These are phyloP conservation scores for Lantana camara DNA, from an alignment of 257 asterid species.

Conservation along the genomic window DNA sequence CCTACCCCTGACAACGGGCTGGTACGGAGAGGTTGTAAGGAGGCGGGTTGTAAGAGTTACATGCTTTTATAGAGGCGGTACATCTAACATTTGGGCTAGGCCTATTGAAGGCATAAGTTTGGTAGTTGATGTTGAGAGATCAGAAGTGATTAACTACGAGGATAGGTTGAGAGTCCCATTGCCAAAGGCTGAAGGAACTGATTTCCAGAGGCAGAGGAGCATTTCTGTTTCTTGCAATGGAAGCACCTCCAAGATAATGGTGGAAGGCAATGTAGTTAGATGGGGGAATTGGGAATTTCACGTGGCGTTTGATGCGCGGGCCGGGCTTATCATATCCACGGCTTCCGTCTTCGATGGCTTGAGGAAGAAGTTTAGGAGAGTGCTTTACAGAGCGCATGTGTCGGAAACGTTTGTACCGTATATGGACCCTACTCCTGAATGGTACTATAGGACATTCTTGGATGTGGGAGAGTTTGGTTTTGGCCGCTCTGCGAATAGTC, in stretches of 20 bases:
- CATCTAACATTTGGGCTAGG: slow-evolving; percentile 69
- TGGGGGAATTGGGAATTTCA: slow-evolving; percentile 80
- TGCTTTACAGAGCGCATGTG: slow-evolving; percentile 68
- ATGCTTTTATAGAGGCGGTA: slow-evolving; percentile 64
- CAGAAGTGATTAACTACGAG: slow-evolving; percentile 38
- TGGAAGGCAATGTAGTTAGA: slow-evolving; percentile 44
- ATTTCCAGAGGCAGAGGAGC: slow-evolving; percentile 47
- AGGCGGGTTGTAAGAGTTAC: slow-evolving; percentile 49
- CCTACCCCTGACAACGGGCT: slow-evolving; percentile 60
- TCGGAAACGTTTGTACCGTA: slow-evolving; percentile 86
- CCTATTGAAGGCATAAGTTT: slow-evolving; percentile 62
- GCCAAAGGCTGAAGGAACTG: slow-evolving; percentile 52
- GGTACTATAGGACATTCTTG: slow-evolving; percentile 72
- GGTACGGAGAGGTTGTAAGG: slow-evolving; percentile 64
- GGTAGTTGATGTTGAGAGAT: slow-evolving; percentile 50
- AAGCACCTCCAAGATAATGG: slow-evolving; percentile 30
- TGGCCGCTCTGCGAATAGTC: slow-evolving; percentile 61
- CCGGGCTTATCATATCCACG: slow-evolving; percentile 63
- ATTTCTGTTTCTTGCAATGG: slow-evolving; percentile 28
- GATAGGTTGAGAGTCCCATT: slow-evolving; percentile 45
- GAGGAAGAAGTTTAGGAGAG: slow-evolving; percentile 38
- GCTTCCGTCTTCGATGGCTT: slow-evolving; percentile 47
- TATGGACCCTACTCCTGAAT: slow-evolving; percentile 69
- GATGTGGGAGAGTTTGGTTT: slow-evolving; percentile 87
- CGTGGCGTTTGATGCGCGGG: slow-evolving; percentile 58